Evolutionary conservation across 768 basidiomycete genomes (phyloP), one percentile per base, ranked within the genome.

Genomic region (Pisolithus tinctorius): DNA sequence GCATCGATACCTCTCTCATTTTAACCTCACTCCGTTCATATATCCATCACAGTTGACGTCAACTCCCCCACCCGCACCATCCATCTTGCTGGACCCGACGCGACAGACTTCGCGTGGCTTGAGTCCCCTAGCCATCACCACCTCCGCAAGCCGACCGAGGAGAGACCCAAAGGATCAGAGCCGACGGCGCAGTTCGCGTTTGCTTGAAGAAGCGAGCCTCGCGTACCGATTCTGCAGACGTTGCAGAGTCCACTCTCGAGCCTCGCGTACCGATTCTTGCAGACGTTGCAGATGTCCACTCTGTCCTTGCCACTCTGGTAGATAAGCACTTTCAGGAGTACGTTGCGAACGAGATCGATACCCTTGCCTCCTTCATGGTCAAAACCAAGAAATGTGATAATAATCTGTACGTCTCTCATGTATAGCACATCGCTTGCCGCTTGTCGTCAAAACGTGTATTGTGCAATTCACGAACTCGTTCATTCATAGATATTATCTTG

Each of bases 311-410:
- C 2, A 69, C 71, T 7, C 75, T 92, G 38, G 87, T 82, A 2
- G 84, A 88, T 60, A 74, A 74, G 49, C 89, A 92, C 66, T 91
- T 88, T 63, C 73, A 78, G 51, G 81, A 84, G 37, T 71, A 80
- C 51, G 59, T 68, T 11, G 67, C 76, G 16, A 83, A 84, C 65
- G 89, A 92, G 66, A 82, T 88, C 44, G 89, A 91, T 54, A 86
- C 83, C n/a, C 70, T 91, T 38, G 85, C 86, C 17, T 78, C 82
- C 29, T 90, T 91, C 58, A 85, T 90, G 85, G 78, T 89, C 46
- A 86, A 84, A 66, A 76, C 67, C 6, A 82, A 34, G 34, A 34
- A 80, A 65, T 70, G 71, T 52, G 81, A 79, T 57, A 71, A 67
- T 60, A 47, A 57, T 56, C 56, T 64, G 52, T 57, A 48, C 23